Percentiles rank a stretch among this genome's conserved stretches.
phyloP scores from a whole-genome alignment of 2,329 filamentous ascomycete species.

The Exophiala sp. region DNA sequence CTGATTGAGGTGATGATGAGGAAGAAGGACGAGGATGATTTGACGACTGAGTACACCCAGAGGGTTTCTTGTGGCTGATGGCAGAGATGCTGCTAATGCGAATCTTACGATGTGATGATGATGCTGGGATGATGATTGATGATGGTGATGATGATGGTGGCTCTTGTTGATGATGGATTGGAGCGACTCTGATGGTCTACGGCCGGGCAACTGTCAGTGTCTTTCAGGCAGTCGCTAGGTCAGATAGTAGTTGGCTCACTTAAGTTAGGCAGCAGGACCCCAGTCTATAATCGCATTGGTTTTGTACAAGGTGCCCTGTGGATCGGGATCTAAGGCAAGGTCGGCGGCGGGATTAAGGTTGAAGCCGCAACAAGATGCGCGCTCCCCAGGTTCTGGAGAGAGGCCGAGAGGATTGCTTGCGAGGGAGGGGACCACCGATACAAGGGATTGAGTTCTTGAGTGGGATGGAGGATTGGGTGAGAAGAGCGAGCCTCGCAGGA shows the following conservation, averaged over 20 bases:
- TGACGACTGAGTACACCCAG: too few relatives aligned
- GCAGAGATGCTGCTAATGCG: too few relatives aligned
- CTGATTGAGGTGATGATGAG: too few relatives aligned
- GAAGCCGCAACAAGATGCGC: conserved; percentile 3
- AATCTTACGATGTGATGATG: too few relatives aligned
- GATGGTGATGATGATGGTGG: conserved; percentile 1
- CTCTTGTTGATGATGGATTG: conserved; percentile 2
- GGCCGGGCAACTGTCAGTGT: neutral
- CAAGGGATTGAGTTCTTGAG: neutral
- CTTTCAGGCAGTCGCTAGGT: neutral
- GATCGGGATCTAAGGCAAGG: neutral
- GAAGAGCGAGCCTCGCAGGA: conserved; percentile 11
- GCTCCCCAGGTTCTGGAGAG: neutral
- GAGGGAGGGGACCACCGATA: neutral
- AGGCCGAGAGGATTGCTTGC: neutral
- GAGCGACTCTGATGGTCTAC: too few relatives aligned
- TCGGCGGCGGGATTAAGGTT: neutral
- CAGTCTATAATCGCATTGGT: too few relatives aligned
- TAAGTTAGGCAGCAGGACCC: too few relatives aligned
- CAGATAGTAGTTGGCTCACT: too few relatives aligned
- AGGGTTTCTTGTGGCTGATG: too few relatives aligned
- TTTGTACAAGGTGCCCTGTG: neutral
- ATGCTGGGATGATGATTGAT: neutral
- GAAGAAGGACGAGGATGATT: too few relatives aligned
- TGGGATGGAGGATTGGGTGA: conserved; percentile 3